Evolutionary conservation across 805 yeast genomes (phyloP).

Genomic region (Candida morakotiae): DNA sequence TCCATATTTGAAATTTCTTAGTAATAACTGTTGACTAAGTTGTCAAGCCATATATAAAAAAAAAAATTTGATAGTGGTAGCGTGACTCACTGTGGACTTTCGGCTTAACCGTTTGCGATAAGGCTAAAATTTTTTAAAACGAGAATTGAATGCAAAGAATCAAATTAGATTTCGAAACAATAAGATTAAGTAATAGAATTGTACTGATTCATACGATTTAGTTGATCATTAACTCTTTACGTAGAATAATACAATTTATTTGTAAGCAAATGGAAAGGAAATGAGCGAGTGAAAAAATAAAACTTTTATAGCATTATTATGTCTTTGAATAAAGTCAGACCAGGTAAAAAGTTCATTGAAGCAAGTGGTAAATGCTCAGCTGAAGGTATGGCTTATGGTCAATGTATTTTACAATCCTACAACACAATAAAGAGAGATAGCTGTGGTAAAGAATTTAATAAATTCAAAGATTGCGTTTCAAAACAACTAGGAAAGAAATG

Average conservation of each 20-base stretch:
- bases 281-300: too few species aligned
- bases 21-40: too few species aligned
- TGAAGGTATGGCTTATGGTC: conserved; percentile 48
- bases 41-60: too few species aligned
- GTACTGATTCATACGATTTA: too few species aligned
- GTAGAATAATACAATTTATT: too few species aligned
- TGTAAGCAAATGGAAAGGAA: too few species aligned
- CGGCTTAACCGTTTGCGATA: background rate
- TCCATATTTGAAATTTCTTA: conserved; percentile 68
- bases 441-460: conserved; percentile 48
- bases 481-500: conserved; percentile 16
- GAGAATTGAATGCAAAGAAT: too few species aligned
- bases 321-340: conserved; percentile 27
- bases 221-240: too few species aligned
- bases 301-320: too few species aligned
- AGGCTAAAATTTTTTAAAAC: too few species aligned
- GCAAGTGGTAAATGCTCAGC: conserved; percentile 38
- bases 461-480: conserved; percentile 47
- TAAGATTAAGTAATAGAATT: too few species aligned
- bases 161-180: too few species aligned
- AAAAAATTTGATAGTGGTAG: conserved; percentile 1
- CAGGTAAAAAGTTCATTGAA: conserved; percentile 37
- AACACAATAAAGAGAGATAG: conserved; percentile 47
- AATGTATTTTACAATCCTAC: conserved; percentile 49
- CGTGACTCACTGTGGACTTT: conserved; percentile 1